Evolutionary conservation across 495 filamentous ascomycete species (phyloP).

Genomic region (Penicillium roqueforti): DNA sequence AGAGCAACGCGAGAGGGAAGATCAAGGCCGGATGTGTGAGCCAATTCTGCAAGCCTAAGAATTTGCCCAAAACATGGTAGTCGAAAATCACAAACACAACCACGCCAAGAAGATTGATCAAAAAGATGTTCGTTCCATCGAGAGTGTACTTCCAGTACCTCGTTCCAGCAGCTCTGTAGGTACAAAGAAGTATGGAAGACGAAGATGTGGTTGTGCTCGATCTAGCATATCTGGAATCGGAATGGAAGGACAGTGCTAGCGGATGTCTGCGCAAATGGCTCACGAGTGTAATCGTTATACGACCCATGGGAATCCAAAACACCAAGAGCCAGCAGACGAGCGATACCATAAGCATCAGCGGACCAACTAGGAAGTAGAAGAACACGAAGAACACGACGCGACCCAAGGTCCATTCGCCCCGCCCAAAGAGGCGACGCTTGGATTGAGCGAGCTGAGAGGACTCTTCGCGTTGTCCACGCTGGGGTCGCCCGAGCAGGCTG

Average conservation of each 20-base stretch:
- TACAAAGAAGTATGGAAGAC: slow-evolving; percentile 89
- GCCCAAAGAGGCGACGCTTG: slow-evolving; percentile 88
- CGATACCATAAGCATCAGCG: slow-evolving; percentile 81
- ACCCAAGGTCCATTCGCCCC: slow-evolving; percentile 91
- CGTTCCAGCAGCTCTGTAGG: slow-evolving; percentile 87
- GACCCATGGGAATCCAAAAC: slow-evolving; percentile 98
- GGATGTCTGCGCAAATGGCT: slow-evolving; percentile 92
- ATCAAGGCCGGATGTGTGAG: slow-evolving; percentile 78
- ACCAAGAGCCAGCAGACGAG: slow-evolving; percentile 92
- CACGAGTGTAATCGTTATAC: slow-evolving; percentile 83
- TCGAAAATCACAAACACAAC: slow-evolving; percentile 92
- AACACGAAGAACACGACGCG: slow-evolving; percentile 93
- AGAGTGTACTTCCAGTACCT: slow-evolving; percentile 99
- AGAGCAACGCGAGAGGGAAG: slow-evolving; percentile 79
- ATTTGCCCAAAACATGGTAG: slow-evolving; percentile 68
- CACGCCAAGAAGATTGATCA: slow-evolving; percentile 91
- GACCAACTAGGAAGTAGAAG: slow-evolving; percentile 92
- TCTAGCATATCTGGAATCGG: slow-evolving; percentile 72
- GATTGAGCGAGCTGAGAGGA: slow-evolving; percentile 52
- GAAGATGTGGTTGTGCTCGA: slow-evolving; percentile 58
- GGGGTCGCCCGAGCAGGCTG: slow-evolving; percentile 73
- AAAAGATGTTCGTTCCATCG: slow-evolving; percentile 97
- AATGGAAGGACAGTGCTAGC: slow-evolving; percentile 87
- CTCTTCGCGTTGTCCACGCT: slow-evolving; percentile 46
- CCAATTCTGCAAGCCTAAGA: slow-evolving; percentile 62